phyloP scores from a whole-genome alignment of 768 basidiomycete species.

The Kwoniella mangroviensis region DNA sequence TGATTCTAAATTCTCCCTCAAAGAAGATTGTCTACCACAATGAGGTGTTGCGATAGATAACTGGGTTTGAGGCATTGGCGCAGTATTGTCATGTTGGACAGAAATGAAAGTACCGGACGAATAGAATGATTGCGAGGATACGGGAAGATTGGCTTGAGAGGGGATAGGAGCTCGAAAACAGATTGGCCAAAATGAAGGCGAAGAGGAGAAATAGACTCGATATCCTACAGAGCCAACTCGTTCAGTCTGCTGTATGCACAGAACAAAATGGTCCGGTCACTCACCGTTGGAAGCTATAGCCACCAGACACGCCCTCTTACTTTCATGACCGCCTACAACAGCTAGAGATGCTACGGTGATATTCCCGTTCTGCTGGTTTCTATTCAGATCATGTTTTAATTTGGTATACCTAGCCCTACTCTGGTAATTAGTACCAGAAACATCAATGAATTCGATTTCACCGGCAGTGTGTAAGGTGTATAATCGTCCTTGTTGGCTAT shows the following conservation, averaged over 20 bases:
- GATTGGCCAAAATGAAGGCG: constrained; percentile 23
- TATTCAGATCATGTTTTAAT: constrained; percentile 12
- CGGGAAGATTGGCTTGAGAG: constrained; percentile 63
- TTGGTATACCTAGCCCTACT: constrained; percentile 32
- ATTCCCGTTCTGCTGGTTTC: constrained; percentile 16
- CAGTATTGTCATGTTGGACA: constrained; percentile 37
- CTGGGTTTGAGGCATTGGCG: constrained; percentile 29
- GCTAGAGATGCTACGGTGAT: constrained; percentile 67
- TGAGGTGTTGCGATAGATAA: constrained; percentile 38
- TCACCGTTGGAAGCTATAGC: constrained; percentile 72
- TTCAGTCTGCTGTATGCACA: constrained; percentile 10
- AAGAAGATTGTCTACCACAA: constrained; percentile 37
- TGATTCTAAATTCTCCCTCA: constrained; percentile 42
- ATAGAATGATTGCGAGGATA: constrained; percentile 66
- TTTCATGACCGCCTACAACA: constrained; percentile 70
- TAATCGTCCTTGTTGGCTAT: constrained; percentile 48
- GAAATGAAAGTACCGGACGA: constrained; percentile 45
- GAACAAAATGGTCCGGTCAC: constrained; percentile 16
- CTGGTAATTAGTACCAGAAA: constrained; percentile 35
- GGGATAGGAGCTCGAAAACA: constrained; percentile 47
- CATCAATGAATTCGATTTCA: constrained; percentile 48
- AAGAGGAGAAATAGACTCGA: constrained; percentile 18
- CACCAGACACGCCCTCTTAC: constrained; percentile 73
- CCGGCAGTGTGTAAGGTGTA: constrained; percentile 53
- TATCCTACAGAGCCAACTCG: constrained; percentile 6